Evolutionary conservation across 495 filamentous ascomycete genomes (phyloP), one percentile per base, ranked within the genome.

Genomic region (Usnea hakonensis): DNA sequence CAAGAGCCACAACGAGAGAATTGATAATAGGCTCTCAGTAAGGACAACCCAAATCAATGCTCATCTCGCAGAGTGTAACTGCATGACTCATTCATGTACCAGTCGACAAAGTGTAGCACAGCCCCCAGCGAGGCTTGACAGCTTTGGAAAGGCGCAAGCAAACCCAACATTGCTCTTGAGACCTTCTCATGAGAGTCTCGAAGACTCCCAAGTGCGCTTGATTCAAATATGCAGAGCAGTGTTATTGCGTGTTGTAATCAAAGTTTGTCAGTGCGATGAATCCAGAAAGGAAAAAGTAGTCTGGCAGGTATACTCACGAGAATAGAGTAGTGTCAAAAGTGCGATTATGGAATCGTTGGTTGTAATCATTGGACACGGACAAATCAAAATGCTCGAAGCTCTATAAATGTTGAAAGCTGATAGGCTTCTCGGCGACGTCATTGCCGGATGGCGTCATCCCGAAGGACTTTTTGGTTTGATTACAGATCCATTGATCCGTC

Each of bases 381-480:
- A 61, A n/a, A 41, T 6, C 13, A 54, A 11, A 40, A n/a, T 21
- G 41, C 19, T n/a, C 8, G 19, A n/a, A 19, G 40, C n/a, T n/a
- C 43, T 46, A 26, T 26, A n/a, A n/a, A 23, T 13, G 43, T 9
- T 8, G 21, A 11, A 13, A 36, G 35, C 6, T 11, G 21, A 55
- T n/a, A 11, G 57, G 57, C 9, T 44, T 38, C 26, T 23, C 9
- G 14, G 38, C 23, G 21, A 2, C 36, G 19, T n/a, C 55, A 13
- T 14, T 4, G 37, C 16, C 8, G 30, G 17, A 61, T 61, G 36
- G 23, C 59, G 59, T 61, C 59, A 61, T 61, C 26, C 38, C 48
- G 36, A 52, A 23, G 7, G 19, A 1, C 2, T 40, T 23, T 33
- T 1, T 30, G 5, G 17, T n/a, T n/a, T 32, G 58, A 60, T 60